These are phyloP conservation scores for Russula virescens DNA, from an alignment of 768 basidiomycete genomes.

Conservation along the genomic window DNA sequence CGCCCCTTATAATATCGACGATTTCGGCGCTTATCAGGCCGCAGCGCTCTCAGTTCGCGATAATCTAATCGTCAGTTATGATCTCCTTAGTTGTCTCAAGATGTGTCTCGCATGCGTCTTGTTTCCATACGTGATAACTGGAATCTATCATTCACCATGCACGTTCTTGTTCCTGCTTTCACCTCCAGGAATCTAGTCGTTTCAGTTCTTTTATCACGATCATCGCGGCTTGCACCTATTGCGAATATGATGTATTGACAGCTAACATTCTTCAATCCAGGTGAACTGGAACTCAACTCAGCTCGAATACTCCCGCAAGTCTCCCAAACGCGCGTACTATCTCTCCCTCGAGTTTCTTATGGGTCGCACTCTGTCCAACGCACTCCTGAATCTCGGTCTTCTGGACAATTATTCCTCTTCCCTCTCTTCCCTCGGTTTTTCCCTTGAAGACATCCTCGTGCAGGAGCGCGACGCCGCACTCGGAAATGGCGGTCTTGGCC, in stretches of 20 bases:
- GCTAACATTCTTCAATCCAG: constrained; percentile 31
- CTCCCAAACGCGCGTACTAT: constrained; percentile 90
- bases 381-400: constrained; percentile 83
- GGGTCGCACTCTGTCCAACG: constrained; percentile 72
- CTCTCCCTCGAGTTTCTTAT: constrained; percentile 92
- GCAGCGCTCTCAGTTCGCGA: constrained; percentile 84
- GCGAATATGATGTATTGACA: neutral
- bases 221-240: neutral
- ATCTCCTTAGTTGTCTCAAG: constrained; percentile 1
- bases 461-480: constrained; percentile 91
- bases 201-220: neutral
- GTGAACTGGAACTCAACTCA: constrained; percentile 86
- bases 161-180: neutral
- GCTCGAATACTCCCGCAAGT: constrained; percentile 68
- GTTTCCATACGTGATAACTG: neutral
- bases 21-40: constrained; percentile 88
- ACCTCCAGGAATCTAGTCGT: neutral
- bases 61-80: constrained; percentile 61
- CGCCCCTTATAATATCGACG: constrained; percentile 83
- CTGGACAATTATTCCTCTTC: constrained; percentile 69
- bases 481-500: constrained; percentile 93
- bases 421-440: constrained; percentile 78
- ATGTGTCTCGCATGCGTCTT: neutral
- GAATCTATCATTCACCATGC: neutral
- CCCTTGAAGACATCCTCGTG: constrained; percentile 79